Base-by-base conservation (phyloP, 139 green algal species). In the Yamagishiella unicocca region DNA sequence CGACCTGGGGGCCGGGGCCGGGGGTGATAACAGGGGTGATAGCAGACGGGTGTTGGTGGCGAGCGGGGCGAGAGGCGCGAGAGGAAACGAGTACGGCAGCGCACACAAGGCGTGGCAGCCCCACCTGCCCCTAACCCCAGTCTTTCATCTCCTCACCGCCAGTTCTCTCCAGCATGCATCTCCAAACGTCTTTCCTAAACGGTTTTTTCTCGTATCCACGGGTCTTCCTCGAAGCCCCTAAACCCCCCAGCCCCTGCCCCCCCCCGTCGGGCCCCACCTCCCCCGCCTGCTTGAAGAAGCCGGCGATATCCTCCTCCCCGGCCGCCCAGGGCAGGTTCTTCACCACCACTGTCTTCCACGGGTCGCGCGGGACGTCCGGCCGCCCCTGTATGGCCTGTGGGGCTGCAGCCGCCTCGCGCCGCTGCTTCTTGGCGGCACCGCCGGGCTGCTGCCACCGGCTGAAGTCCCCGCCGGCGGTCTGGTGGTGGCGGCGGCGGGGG, bases 261-360 rank as follows among this genome's bases (percentile, higher is more conserved):
- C 22, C 35, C 35, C 35, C 33, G 7, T 5, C 54, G 17, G 12
- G 0, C 19, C 75, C 12, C 54, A 94, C 91, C 75, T 94, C 68
- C 40, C 95, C 96, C 19, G 90, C 93, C 79, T 95, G 87, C 29
- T 55, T 71, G 76, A 98, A 98, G 76, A 95, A 96, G 1, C 82
- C 80, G 2, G 84, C 83, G 1, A 98, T 62, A 54, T 98, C 96
- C 10, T 90, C 83, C 82, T 97, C 92, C 1, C 80, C 90, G 10
- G 93, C 93, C 12, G 68, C 62, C 84, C 94, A 97, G 19, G 95
- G 91, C 66, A 99, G 70, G 90, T 98, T 98, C 37, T 90, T 79
- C 10, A 96, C 95, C 89, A 95, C 97, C 0, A 96, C 87, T 1
- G 94, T 97, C 45, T 89, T 90, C 27, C 24, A 62, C 31, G 90